Evolutionary conservation across 164 flowering plant species (phyloP).

Genomic region (Umbilicus rupestris): DNA sequence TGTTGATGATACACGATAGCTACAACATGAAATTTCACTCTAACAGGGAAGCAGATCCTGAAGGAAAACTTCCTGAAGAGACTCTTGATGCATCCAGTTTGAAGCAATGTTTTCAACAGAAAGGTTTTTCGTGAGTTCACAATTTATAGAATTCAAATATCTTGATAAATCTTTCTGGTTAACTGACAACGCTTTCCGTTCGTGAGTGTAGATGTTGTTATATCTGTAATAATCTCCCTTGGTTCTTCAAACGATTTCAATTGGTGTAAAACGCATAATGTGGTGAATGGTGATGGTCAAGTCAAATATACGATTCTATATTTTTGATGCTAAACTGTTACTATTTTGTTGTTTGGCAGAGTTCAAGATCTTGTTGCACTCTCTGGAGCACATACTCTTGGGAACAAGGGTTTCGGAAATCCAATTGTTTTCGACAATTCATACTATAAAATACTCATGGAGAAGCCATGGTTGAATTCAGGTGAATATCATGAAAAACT

Average conservation of each 20-base stretch:
- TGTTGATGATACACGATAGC: background rate
- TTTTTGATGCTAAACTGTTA: background rate
- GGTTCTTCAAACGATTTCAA: background rate
- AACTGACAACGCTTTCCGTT: background rate
- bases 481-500: conserved; percentile 25
- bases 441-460: conserved; percentile 75
- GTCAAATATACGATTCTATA: background rate
- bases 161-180: background rate
- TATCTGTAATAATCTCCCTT: background rate
- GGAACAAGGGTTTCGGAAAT: conserved; percentile 85
- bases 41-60: conserved; percentile 71
- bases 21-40: background rate
- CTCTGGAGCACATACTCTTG: conserved; percentile 94
- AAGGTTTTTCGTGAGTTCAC: conserved; percentile 84
- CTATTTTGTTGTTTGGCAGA: conserved; percentile 27
- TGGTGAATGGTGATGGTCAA: too few species aligned
- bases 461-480: conserved; percentile 83
- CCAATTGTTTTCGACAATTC: conserved; percentile 78
- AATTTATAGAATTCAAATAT: background rate
- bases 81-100: conserved; percentile 61
- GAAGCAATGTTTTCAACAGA: conserved; percentile 61
- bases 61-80: conserved; percentile 81
- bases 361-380: conserved; percentile 85
- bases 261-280: too few species aligned
- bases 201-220: background rate